Conservation (phyloP, 345 rosid species). For the Durio zibethinus region DNA sequence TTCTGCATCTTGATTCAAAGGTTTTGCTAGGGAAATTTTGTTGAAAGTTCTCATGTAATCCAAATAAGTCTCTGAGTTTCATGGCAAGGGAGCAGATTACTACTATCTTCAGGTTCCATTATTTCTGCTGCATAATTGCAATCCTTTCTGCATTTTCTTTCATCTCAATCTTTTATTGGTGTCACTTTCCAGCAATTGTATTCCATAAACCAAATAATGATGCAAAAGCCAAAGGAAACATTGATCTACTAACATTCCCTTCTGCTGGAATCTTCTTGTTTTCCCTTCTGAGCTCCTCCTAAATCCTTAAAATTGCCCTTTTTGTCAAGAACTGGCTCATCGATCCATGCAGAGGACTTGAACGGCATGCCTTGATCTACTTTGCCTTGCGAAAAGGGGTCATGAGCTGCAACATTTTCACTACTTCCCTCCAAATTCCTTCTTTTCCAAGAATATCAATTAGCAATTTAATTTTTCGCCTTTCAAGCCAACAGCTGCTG, state of each 20-base stretch:
- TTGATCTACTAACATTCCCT: slow-evolving; percentile 55
- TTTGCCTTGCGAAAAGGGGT: slow-evolving; percentile 69
- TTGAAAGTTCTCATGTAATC: too few relatives aligned
- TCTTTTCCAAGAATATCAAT: slow-evolving; percentile 50
- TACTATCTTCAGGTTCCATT: slow-evolving; percentile 40
- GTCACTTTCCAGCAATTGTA: slow-evolving; percentile 40
- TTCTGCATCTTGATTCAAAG: slow-evolving; percentile 13
- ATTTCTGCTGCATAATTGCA: slow-evolving; percentile 41
- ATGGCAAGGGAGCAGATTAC: slow-evolving; percentile 50
- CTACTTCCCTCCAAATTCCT: slow-evolving; percentile 45
- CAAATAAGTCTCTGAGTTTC: too few relatives aligned
- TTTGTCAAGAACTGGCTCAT: slow-evolving; percentile 84
- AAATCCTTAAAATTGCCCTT: slow-evolving; percentile 63
- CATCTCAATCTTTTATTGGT: slow-evolving; percentile 52
- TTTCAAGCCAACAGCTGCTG: slow-evolving; percentile 66
- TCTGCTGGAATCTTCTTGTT: slow-evolving; percentile 72
- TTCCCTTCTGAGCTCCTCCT: slow-evolving; percentile 36
- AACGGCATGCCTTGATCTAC: slow-evolving; percentile 76
- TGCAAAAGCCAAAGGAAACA: slow-evolving; percentile 29
- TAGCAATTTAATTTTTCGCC: slow-evolving; percentile 55
- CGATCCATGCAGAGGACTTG: slow-evolving; percentile 78
- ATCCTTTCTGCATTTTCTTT: slow-evolving; percentile 52
- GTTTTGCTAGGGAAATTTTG: neutral
- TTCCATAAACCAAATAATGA: slow-evolving; percentile 21
- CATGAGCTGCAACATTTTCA: slow-evolving; percentile 89